Evolutionary conservation across 768 basidiomycete species (phyloP).

Genomic region (Antrodiella citrinella): DNA sequence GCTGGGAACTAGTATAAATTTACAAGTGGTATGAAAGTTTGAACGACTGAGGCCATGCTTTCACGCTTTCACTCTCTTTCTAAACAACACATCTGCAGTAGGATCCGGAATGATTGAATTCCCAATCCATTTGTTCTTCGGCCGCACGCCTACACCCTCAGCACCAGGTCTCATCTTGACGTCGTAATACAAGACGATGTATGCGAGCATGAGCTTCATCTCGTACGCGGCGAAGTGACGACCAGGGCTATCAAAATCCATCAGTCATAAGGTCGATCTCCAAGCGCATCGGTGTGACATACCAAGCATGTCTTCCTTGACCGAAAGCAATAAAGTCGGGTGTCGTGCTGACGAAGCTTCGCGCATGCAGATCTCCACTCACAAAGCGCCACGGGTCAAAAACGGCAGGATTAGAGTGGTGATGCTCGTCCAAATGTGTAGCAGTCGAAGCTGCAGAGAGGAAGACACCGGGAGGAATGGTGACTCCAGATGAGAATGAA

Average conservation of each 20-base stretch:
- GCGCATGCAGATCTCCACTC: slow-evolving; percentile 8
- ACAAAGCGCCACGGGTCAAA: slow-evolving; percentile 46
- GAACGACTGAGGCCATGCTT: too few relatives aligned
- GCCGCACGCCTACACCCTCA: slow-evolving; percentile 8
- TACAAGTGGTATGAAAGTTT: too few relatives aligned
- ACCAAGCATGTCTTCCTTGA: not conserved
- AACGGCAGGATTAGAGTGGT: slow-evolving; percentile 14
- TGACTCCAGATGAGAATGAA: slow-evolving; percentile 27
- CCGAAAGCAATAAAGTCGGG: not conserved
- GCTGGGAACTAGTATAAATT: too few relatives aligned
- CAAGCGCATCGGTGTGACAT: too few relatives aligned
- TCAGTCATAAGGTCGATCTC: not conserved
- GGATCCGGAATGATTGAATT: not conserved
- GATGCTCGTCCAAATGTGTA: slow-evolving; percentile 18
- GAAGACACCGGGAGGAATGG: slow-evolving; percentile 17
- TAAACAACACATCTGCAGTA: not conserved
- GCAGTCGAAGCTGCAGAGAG: slow-evolving; percentile 11
- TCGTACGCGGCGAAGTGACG: slow-evolving; percentile 19
- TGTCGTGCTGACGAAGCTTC: not conserved
- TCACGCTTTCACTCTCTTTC: not conserved
- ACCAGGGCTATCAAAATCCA: slow-evolving; percentile 14
- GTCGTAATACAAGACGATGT: slow-evolving; percentile 17
- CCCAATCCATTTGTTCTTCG: not conserved
- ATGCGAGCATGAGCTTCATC: slow-evolving; percentile 19
- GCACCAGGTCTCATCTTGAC: slow-evolving; percentile 17